A percentile compares a stretch with the other conserved stretches of the same genome.
Conservation (phyloP, 2,329 filamentous ascomycete genomes). For the Hypoxylon sp. region DNA sequence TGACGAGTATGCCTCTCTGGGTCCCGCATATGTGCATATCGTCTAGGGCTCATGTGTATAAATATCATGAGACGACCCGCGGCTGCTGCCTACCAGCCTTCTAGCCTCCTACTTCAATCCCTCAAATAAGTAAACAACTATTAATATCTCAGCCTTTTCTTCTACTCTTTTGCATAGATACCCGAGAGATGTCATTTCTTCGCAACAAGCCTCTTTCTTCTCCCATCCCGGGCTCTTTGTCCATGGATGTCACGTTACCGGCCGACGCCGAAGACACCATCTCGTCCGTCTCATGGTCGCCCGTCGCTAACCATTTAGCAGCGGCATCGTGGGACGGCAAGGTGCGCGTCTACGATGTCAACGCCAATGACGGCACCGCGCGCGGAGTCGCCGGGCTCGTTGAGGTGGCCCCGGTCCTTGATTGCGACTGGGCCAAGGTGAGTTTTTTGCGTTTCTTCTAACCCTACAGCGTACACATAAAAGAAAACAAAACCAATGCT, state of each 20-base stretch:
- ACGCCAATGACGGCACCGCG: conserved; percentile 42
- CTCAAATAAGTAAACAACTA: neutral
- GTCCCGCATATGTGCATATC: conserved; percentile 16
- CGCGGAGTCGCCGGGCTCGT: conserved; percentile 47
- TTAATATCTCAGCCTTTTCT: conserved; percentile 3
- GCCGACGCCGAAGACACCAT: conserved; percentile 55
- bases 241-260: conserved; percentile 49
- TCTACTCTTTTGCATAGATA: neutral
- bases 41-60: conserved; percentile 18
- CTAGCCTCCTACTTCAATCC: neutral
- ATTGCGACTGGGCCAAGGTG: conserved; percentile 58
- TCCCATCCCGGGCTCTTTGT: conserved; percentile 16
- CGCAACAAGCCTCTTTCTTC: conserved; percentile 8
- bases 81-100: neutral
- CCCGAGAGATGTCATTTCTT: conserved; percentile 13
- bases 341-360: conserved; percentile 56
- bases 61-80: conserved; percentile 15
- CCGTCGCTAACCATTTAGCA: conserved; percentile 53
- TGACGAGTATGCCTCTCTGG: neutral
- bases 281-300: conserved; percentile 57
- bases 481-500: conserved; percentile 45
- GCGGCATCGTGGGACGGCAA: conserved; percentile 57
- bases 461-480: conserved; percentile 47
- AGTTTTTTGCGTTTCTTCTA: conserved; percentile 52
- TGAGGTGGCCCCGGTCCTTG: conserved; percentile 52